Conservation (phyloP, 805 yeast species). For the Wickerhamiella siamensis region DNA sequence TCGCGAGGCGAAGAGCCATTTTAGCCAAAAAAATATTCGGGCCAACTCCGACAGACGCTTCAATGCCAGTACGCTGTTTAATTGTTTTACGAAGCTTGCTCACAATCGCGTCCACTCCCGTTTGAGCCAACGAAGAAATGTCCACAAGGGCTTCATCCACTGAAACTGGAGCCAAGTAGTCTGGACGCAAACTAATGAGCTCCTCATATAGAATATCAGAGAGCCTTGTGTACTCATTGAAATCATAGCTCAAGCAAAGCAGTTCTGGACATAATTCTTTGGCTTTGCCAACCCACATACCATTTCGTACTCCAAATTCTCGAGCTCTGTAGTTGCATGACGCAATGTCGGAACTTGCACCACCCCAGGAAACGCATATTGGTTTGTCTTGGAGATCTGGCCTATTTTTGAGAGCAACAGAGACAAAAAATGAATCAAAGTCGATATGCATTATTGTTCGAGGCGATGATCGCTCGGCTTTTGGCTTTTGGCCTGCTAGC, state of each 20-base stretch:
- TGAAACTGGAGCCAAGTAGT: constrained; percentile 60
- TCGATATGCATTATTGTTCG: constrained; percentile 60
- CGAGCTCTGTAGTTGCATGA: constrained; percentile 87
- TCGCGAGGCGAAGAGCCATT: constrained; percentile 55
- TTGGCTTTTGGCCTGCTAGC: constrained; percentile 2
- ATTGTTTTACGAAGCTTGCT: constrained; percentile 23
- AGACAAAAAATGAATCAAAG: constrained; percentile 87
- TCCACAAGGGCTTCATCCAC: constrained; percentile 86
- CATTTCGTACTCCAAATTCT: constrained; percentile 61
- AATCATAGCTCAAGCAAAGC: constrained; percentile 54
- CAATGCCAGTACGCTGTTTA: constrained; percentile 36
- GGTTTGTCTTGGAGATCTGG: constrained; percentile 46
- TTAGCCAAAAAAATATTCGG: constrained; percentile 64
- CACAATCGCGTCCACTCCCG: constrained; percentile 20
- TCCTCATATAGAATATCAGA: constrained; percentile 54
- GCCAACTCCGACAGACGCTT: constrained; percentile 72
- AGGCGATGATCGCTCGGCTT: constrained; percentile 1
- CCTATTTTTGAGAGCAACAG: constrained; percentile 53
- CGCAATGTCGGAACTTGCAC: constrained; percentile 58
- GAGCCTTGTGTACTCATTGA: constrained; percentile 50
- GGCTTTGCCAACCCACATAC: constrained; percentile 79
- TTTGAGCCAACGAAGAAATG: constrained; percentile 27
- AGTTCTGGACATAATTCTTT: constrained; percentile 50
- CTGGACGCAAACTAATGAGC: constrained; percentile 32
- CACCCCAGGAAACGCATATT: constrained; percentile 43